phyloP scores from a whole-genome alignment of 2,329 filamentous ascomycete species.

The Epichloe scottii region DNA sequence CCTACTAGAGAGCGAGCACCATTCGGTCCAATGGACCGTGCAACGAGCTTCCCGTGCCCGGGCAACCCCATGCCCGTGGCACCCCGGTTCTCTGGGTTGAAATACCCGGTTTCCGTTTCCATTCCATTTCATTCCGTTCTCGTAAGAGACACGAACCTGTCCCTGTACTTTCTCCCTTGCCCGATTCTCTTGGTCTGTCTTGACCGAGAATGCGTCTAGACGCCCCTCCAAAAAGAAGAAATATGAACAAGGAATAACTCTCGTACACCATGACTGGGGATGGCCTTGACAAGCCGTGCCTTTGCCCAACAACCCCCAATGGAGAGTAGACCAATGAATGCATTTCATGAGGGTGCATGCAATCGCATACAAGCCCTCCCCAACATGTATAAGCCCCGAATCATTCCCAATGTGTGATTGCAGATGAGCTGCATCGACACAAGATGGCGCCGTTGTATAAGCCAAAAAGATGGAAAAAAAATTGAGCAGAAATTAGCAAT shows the following conservation, averaged over 20 bases:
- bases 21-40: neutral
- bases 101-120: neutral
- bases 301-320: no score
- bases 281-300: no score
- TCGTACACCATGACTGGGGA: neutral
- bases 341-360: conserved; percentile 2
- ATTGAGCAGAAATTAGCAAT: neutral
- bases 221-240: neutral
- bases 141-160: neutral
- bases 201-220: neutral
- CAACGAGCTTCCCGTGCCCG: neutral
- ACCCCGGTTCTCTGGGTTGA: neutral
- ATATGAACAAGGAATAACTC: neutral
- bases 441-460: neutral
- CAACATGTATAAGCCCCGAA: neutral
- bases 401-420: neutral
- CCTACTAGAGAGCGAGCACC: neutral
- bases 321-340: neutral
- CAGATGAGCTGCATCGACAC: neutral
- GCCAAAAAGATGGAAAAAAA: neutral
- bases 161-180: neutral
- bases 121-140: neutral
- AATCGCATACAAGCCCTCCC: conserved; percentile 4
- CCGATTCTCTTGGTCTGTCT: neutral
- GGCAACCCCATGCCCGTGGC: neutral